phyloP scores from a whole-genome alignment of 2,329 filamentous ascomycete species.

The Fusarium newnesense region DNA sequence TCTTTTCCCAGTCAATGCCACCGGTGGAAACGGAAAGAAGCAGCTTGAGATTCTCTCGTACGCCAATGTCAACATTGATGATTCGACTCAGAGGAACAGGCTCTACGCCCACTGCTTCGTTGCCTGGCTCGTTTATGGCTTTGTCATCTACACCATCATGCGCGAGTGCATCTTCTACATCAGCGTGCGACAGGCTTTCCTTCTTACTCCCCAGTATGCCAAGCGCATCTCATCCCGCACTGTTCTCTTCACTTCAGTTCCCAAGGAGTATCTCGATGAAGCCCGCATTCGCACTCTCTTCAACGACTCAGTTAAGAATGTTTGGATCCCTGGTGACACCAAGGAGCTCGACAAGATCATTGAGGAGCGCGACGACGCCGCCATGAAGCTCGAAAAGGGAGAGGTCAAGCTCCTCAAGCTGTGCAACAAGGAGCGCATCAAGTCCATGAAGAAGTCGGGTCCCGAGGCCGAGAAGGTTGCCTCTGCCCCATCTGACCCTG shows the following conservation, averaged over 20 bases:
- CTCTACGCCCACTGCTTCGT: constrained; percentile 85
- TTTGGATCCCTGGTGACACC: constrained; percentile 85
- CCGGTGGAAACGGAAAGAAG: constrained; percentile 71
- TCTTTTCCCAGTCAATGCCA: constrained; percentile 84
- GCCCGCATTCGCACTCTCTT: constrained; percentile 80
- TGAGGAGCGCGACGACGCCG: constrained; percentile 77
- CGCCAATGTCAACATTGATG: constrained; percentile 56
- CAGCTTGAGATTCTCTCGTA: constrained; percentile 68
- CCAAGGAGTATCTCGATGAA: constrained; percentile 78
- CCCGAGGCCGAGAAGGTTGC: constrained; percentile 31
- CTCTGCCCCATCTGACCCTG: constrained; percentile 66
- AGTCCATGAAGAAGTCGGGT: constrained; percentile 49
- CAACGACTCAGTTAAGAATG: constrained; percentile 78
- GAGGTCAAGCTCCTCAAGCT: constrained; percentile 84
- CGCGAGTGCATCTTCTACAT: constrained; percentile 94
- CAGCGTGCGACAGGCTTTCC: constrained; percentile 92
- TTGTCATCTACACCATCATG: constrained; percentile 89
- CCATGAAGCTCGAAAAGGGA: constrained; percentile 82
- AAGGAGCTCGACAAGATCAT: constrained; percentile 81
- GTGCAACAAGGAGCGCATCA: constrained; percentile 52
- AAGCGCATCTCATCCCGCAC: constrained; percentile 89
- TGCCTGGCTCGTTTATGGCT: constrained; percentile 85
- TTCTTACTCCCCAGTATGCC: constrained; percentile 84
- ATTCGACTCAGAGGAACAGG: constrained; percentile 64
- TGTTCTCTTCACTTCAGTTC: constrained; percentile 91